Conservation (phyloP, 495 filamentous ascomycete species). For the Hypoxylon subgilvum region DNA sequence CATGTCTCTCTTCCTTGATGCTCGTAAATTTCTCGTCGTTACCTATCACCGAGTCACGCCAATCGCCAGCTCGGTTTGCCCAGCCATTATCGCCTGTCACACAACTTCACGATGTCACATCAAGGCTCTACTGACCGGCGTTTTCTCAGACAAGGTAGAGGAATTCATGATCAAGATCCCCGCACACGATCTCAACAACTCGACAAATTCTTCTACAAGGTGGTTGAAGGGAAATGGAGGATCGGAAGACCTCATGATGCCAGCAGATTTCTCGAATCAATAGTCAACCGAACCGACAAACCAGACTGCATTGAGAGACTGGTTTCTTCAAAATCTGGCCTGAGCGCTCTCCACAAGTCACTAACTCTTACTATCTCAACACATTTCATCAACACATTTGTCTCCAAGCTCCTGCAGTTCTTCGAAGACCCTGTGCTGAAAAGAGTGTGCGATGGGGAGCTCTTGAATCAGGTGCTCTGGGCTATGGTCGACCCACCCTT, state of each 20-base stretch:
- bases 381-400: slow-evolving; percentile 58
- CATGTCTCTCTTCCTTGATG: neutral
- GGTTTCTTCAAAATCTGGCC: slow-evolving; percentile 54
- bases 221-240: slow-evolving; percentile 36
- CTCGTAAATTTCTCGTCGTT: neutral
- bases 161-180: slow-evolving; percentile 2
- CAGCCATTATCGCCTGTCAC: neutral
- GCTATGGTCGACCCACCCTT: slow-evolving; percentile 63
- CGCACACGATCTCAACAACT: slow-evolving; percentile 28
- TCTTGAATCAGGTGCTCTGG: slow-evolving; percentile 60
- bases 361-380: slow-evolving; percentile 57
- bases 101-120: slow-evolving; percentile 8
- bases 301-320: slow-evolving; percentile 62
- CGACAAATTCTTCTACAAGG: slow-evolving; percentile 35
- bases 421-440: slow-evolving; percentile 56
- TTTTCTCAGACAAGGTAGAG: neutral
- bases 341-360: slow-evolving; percentile 54
- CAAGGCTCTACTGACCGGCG: neutral
- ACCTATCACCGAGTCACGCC: neutral
- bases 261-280: slow-evolving; percentile 67
- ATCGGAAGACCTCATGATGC: slow-evolving; percentile 45
- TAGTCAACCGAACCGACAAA: slow-evolving; percentile 56
- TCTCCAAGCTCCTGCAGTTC: slow-evolving; percentile 45
- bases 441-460: slow-evolving; percentile 58
- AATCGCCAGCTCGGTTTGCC: neutral